Evolutionary conservation across 441 rosid species (phyloP), one percentile per base, ranked within the genome.

Genomic region (Dalechampia spathulata): DNA sequence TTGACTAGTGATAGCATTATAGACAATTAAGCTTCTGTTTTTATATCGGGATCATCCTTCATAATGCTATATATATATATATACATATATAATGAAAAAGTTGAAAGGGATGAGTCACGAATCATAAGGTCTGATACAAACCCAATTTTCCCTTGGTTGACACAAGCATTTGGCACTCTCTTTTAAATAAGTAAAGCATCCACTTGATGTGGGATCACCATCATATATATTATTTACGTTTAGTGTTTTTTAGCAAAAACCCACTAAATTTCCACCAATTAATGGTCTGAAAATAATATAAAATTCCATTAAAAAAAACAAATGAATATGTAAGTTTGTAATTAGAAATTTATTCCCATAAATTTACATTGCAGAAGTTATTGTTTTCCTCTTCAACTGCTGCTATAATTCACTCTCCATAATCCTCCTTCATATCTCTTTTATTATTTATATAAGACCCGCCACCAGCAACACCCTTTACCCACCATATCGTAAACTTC

Each of bases 21-120:
- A 14, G 39, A 58, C 49, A 39, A 51, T 20, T 42, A 28, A 58
- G 63, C 48, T 59, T 62, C 65, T 63, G 65, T 60, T 50, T 39
- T 41, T 52, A 49, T 38, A 40, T 37, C 7, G 41, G 61, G 56
- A 63, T 69, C 64, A 60, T 52, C 34, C 41, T 53, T 36, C 53
- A 38, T 44, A 59, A 46, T 62, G 61, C 55, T 34, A 6, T 10
- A 14, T 20, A 34, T 41, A 25, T 3, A 30, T 30, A 3, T 30
- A 3, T 3, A 30, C 5, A 30, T 4, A 30, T 30, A 22, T 62
- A 26, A 10, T 22, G 16, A 39, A 52, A 65, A 65, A 52, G 69
- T 28, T 64, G 64, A 66, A 66, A 69, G 63, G 27, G 58, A 62
- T 50, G 70, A 67, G 57, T 39, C 52, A 23, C 50, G 70, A 60